Conservation (phyloP, 2,329 filamentous ascomycete genomes). For the Ramularia collo-cygni region DNA sequence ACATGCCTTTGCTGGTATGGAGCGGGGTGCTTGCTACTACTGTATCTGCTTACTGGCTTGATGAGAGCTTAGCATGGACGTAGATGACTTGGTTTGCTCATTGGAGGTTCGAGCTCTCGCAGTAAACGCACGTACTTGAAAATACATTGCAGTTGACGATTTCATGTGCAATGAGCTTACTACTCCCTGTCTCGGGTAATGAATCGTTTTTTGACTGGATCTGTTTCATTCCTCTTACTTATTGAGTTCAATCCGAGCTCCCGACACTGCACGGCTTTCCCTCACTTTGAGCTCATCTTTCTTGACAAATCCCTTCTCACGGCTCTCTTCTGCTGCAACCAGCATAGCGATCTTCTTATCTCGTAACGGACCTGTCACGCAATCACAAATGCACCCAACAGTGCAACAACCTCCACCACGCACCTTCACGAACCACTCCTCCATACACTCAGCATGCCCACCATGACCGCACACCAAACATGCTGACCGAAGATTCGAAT, state of each 20-base stretch:
- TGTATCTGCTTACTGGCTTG: no score
- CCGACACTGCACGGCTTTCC: conserved; percentile 39
- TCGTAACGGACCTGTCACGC: conserved; percentile 24
- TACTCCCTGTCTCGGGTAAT: no score
- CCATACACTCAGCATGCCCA: conserved; percentile 52
- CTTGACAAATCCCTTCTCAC: conserved; percentile 29
- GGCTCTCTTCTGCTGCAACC: conserved; percentile 32
- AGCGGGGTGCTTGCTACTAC: no score
- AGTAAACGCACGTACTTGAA: no score
- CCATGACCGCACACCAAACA: conserved; percentile 57
- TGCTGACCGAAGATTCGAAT: conserved; percentile 30
- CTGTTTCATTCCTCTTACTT: conserved; percentile 5
- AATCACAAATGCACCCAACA: conserved; percentile 54
- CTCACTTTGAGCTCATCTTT: conserved; percentile 37
- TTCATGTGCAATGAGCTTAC: no score
- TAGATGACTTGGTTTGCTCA: no score
- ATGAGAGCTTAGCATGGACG: no score
- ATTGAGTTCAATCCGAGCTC: conserved; percentile 24
- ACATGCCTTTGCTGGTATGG: no score
- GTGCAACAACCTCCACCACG: conserved; percentile 52
- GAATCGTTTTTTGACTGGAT: no score
- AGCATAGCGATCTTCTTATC: conserved; percentile 11
- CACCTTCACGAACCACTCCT: conserved; percentile 48
- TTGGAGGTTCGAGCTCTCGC: no score
- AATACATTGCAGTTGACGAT: no score